phyloP scores from a whole-genome alignment of 2,329 filamentous ascomycete genomes.

The Colletotrichum sp. region DNA sequence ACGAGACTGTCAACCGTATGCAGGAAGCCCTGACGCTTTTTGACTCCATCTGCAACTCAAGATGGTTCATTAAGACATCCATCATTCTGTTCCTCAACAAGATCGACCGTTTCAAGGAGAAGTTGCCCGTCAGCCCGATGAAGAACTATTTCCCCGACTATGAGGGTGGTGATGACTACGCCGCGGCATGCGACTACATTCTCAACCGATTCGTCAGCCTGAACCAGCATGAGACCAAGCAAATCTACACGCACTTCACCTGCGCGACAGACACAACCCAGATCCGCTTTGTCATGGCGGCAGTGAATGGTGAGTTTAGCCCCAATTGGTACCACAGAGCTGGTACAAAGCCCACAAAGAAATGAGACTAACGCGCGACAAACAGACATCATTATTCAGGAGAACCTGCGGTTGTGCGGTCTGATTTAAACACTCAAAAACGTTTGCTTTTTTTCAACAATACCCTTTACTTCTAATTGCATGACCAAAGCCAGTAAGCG shows the following conservation, averaged over 20 bases:
- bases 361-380: background rate
- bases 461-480: constrained; percentile 43
- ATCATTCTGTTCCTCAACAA: constrained; percentile 92
- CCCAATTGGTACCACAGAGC: background rate
- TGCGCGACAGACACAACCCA: constrained; percentile 98
- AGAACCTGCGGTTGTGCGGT: constrained; percentile 96
- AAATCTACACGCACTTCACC: constrained; percentile 99
- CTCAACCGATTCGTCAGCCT: constrained; percentile 97
- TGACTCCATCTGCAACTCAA: constrained; percentile 85
- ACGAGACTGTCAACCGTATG: constrained; percentile 96
- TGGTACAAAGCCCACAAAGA: background rate
- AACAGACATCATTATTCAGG: constrained; percentile 98
- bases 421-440: constrained; percentile 73
- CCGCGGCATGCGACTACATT: constrained; percentile 96
- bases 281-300: constrained; percentile 99
- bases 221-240: constrained; percentile 99
- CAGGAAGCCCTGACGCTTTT: constrained; percentile 87
- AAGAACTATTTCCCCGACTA: constrained; percentile 90
- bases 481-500: constrained; percentile 23
- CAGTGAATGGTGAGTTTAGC: constrained; percentile 83
- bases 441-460: constrained; percentile 42
- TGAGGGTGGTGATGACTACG: constrained; percentile 95
- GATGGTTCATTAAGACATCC: constrained; percentile 90
- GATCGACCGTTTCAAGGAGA: constrained; percentile 88
- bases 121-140: constrained; percentile 82